Evolutionary conservation across 257 asterid species (phyloP), one percentile per base, ranked within the genome.

Genomic region (Nicotiana sylvestris): DNA sequence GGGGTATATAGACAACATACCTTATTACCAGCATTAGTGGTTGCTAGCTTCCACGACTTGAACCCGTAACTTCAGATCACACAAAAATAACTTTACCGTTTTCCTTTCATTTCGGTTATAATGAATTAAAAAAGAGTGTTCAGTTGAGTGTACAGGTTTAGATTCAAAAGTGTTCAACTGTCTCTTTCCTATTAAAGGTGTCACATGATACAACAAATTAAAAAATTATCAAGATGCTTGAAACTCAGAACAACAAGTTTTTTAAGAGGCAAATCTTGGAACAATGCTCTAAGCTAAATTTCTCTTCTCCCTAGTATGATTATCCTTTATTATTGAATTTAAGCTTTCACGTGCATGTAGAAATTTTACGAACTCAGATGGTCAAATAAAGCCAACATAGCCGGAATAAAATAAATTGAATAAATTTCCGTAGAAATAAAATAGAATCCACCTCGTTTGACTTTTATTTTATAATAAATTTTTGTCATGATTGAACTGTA

Each of bases 141-240:
- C 4, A 58, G 64, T 58, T 17, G 21, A 58, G 29, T 1, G 64
- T 58, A 18, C 17, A 64, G 13, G 69, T 12, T 25, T 11, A 66
- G 43, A 74, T 56, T 56, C 56, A 78, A 58, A 58, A 76, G 82
- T 82, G 87, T 79, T 78, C 80, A 81, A 82, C 87, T 87, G 89
- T 86, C 84, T 76, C 85, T 85, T 81, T 69, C 79, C 81, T 58
- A 81, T 80, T 85, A 81, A 82, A 69, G 76, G 76, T 81, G 55
- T 81, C 92, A 91, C 94, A 87, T 89, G 94, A 85, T 32, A 60
- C 76, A 25, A 51, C 88, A 85, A 79, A 87, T 86, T 83, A 35
- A 81, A 39, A 30, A 60, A 66, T 25, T 17, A 68, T 62, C 4
- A 77, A 83, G 82, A 78, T 86, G 86, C 86, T 80, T 30, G 72